Conservation (phyloP, 805 yeast species). For the Teunomyces cretensis region DNA sequence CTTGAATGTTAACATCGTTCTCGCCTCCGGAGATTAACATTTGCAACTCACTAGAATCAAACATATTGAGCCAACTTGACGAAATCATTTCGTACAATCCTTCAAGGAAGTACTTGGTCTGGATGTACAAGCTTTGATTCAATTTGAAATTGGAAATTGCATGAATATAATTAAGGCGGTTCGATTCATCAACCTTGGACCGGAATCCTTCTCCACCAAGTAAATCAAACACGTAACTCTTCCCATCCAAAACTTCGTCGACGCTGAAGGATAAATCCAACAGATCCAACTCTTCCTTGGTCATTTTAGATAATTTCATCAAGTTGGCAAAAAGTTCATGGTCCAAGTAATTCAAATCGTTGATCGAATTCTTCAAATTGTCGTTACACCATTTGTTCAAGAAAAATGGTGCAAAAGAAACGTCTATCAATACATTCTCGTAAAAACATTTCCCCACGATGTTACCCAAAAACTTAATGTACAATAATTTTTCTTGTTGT, state of each 20-base stretch:
- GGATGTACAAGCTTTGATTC: slow-evolving; percentile 58
- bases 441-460: slow-evolving; percentile 87
- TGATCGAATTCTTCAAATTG: slow-evolving; percentile 60
- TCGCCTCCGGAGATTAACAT: slow-evolving; percentile 73
- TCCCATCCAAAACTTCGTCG: slow-evolving; percentile 44
- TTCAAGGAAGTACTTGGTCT: slow-evolving; percentile 59
- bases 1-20: slow-evolving; percentile 65
- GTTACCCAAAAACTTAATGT: slow-evolving; percentile 70
- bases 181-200: slow-evolving; percentile 55
- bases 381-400: slow-evolving; percentile 61
- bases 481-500: slow-evolving; percentile 25
- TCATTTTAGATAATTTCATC: slow-evolving; percentile 57
- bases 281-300: slow-evolving; percentile 53
- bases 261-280: slow-evolving; percentile 69
- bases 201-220: slow-evolving; percentile 55
- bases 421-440: slow-evolving; percentile 77
- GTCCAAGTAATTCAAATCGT: slow-evolving; percentile 76
- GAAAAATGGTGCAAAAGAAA: slow-evolving; percentile 84
- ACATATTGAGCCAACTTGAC: slow-evolving; percentile 78
- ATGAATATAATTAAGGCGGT: slow-evolving; percentile 72
- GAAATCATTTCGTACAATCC: slow-evolving; percentile 73
- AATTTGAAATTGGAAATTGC: slow-evolving; percentile 77
- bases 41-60: slow-evolving; percentile 81
- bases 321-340: slow-evolving; percentile 62
- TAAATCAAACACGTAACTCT: slow-evolving; percentile 52